Evolutionary conservation across 805 yeast genomes (phyloP).

Genomic region (Ascoidea tarda): DNA sequence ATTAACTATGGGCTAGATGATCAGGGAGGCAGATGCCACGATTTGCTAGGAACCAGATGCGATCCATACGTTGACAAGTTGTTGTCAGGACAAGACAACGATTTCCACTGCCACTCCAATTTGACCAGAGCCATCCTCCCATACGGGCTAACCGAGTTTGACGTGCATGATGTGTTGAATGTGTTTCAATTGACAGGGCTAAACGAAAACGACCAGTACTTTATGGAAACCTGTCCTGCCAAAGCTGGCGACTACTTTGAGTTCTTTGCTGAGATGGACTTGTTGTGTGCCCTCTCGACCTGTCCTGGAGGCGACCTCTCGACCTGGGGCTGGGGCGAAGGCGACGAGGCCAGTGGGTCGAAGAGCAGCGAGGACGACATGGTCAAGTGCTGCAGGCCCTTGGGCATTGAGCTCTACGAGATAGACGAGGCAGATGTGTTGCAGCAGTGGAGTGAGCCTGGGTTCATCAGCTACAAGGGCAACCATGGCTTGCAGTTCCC

Average conservation of each 20-base stretch:
- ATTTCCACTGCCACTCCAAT: slow-evolving; percentile 56
- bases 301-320: slow-evolving; percentile 63
- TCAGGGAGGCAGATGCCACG: slow-evolving; percentile 55
- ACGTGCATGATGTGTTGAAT: slow-evolving; percentile 56
- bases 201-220: slow-evolving; percentile 50
- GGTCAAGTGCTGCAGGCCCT: slow-evolving; percentile 49
- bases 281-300: slow-evolving; percentile 48
- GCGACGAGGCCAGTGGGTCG: slow-evolving; percentile 21
- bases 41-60: slow-evolving; percentile 53
- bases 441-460: slow-evolving; percentile 36
- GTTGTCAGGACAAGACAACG: slow-evolving; percentile 49
- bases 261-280: slow-evolving; percentile 51
- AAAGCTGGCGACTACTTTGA: slow-evolving; percentile 45
- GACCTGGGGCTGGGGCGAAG: slow-evolving; percentile 62
- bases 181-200: slow-evolving; percentile 60
- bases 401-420: slow-evolving; percentile 46
- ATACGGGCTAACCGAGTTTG: slow-evolving; percentile 46
- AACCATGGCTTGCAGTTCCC: slow-evolving; percentile 32
- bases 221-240: slow-evolving; percentile 61
- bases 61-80: slow-evolving; percentile 57
- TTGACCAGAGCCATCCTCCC: slow-evolving; percentile 45
- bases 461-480: slow-evolving; percentile 37
- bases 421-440: slow-evolving; percentile 32
- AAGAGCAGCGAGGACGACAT: slow-evolving; percentile 24
- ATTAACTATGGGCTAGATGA: slow-evolving; percentile 44